Percentiles rank a stretch among this genome's conserved stretches.
Conservation (phyloP, 2,329 filamentous ascomycete species). For the Coniochaeta ligniaria region DNA sequence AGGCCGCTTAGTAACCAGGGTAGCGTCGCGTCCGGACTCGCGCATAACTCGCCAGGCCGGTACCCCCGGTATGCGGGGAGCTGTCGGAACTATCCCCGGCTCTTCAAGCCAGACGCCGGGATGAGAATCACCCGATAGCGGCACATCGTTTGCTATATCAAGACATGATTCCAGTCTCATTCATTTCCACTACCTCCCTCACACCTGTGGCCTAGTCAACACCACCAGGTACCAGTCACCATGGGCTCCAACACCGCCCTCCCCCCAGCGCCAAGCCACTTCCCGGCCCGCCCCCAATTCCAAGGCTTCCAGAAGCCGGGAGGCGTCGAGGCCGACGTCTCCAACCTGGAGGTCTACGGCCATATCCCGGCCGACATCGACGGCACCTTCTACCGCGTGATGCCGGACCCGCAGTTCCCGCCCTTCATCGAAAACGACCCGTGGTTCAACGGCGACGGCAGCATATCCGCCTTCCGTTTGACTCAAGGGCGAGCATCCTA, state of each 20-base stretch:
- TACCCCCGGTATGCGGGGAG: too few relatives aligned
- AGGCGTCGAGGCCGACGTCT: constrained; percentile 11
- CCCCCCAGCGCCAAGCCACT: background rate
- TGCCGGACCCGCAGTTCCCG: constrained; percentile 31
- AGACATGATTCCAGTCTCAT: too few relatives aligned
- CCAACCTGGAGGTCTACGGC: constrained; percentile 17
- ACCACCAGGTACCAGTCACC: background rate
- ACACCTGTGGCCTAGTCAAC: too few relatives aligned
- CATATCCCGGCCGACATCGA: constrained; percentile 20
- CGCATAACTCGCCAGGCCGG: too few relatives aligned
- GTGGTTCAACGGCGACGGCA: constrained; percentile 28
- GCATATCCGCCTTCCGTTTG: constrained; percentile 25
- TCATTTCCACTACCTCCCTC: too few relatives aligned
- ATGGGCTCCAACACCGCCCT: background rate
- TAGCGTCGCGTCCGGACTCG: too few relatives aligned
- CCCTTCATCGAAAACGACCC: constrained; percentile 25
- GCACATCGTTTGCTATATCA: too few relatives aligned
- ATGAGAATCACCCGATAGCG: too few relatives aligned
- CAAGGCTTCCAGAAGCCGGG: background rate
- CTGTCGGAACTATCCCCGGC: too few relatives aligned
- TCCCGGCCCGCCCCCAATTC: background rate
- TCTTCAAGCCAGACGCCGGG: too few relatives aligned
- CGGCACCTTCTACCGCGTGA: constrained; percentile 28
- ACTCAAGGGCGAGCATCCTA: constrained; percentile 20
- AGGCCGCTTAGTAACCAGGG: too few relatives aligned